phyloP scores from a whole-genome alignment of 1,139 yeast genomes.

The Pneumocystis jirovecii region DNA sequence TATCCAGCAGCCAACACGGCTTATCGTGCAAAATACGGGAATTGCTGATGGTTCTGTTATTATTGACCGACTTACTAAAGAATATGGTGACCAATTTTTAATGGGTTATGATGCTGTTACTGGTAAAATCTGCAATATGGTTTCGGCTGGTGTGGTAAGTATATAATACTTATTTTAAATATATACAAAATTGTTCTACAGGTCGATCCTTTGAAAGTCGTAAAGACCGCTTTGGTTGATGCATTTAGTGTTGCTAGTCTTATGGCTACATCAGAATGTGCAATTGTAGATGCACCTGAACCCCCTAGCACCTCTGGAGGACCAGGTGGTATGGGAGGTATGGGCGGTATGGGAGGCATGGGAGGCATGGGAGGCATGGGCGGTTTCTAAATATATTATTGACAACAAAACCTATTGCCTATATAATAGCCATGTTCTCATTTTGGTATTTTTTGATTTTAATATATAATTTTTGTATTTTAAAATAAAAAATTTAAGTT shows the following conservation, averaged over 20 bases:
- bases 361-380: constrained; percentile 11
- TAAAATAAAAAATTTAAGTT: neutral
- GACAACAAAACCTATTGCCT: neutral
- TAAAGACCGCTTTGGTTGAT: constrained; percentile 89
- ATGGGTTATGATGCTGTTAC: constrained; percentile 87
- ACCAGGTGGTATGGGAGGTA: constrained; percentile 48
- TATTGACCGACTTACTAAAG: constrained; percentile 80
- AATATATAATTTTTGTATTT: neutral
- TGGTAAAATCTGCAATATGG: constrained; percentile 92
- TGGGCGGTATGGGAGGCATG: constrained; percentile 28
- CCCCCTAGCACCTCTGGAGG: constrained; percentile 50
- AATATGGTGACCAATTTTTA: constrained; percentile 74
- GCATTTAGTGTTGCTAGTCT: constrained; percentile 97
- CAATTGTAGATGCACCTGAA: constrained; percentile 94
- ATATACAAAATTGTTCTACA: neutral
- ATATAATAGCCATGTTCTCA: neutral
- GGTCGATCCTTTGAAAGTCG: constrained; percentile 96
- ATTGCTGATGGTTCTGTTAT: constrained; percentile 87
- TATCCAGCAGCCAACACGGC: constrained; percentile 91
- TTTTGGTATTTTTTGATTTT: neutral
- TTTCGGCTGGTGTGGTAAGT: constrained; percentile 73
- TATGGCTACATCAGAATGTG: constrained; percentile 97
- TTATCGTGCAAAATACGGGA: constrained; percentile 96
- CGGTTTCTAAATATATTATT: neutral
- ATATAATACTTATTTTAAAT: neutral